Conservation (phyloP, 305 asterid species). For the Fraxinus angustifolia region DNA sequence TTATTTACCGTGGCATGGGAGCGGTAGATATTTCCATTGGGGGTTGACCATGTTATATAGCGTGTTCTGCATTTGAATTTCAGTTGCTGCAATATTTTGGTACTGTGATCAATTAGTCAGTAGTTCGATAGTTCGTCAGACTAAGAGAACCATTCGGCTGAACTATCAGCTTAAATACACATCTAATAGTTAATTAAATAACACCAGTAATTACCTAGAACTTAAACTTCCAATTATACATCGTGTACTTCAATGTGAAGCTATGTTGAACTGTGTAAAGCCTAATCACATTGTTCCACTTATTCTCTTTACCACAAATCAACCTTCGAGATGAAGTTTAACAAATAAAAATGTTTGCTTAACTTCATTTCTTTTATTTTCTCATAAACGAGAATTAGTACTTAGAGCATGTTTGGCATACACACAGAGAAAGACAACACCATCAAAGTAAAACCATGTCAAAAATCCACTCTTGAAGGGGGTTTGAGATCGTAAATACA, state of each 20-base stretch:
- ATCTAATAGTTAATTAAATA: neutral
- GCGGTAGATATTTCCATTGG: neutral
- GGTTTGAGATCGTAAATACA: neutral
- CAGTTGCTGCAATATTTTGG: neutral
- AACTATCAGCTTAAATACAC: neutral
- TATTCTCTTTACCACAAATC: neutral
- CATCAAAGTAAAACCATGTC: neutral
- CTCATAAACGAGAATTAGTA: neutral
- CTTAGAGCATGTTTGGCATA: neutral
- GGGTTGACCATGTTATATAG: neutral
- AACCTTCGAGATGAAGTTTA: neutral
- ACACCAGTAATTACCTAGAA: neutral
- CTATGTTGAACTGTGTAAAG: neutral
- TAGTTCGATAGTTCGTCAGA: neutral
- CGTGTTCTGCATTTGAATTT: neutral
- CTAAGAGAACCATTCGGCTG: neutral
- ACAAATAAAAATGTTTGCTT: neutral
- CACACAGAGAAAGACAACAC: neutral
- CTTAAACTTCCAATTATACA: neutral
- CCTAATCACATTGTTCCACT: neutral
- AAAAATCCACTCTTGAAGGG: neutral
- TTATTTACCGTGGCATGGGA: neutral
- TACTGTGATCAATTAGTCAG: neutral
- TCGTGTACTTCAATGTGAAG: neutral
- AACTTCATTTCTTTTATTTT: neutral